Base-by-base conservation (phyloP, 768 basidiomycete genomes). In the Leccinum sublutescens region DNA sequence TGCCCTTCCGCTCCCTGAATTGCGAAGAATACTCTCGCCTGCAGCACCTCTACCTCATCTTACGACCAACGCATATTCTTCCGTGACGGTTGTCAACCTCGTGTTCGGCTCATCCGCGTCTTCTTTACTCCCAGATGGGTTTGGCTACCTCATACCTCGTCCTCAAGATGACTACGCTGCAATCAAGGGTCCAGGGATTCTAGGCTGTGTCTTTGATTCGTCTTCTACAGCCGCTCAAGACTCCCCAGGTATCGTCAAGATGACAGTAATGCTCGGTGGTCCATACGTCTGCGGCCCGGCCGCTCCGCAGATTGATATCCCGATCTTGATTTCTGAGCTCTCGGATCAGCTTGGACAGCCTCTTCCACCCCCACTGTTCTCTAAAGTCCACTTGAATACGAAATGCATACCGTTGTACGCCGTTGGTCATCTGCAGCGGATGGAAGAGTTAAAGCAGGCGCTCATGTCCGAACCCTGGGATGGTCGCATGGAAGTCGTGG, bases 101-200 rank as follows among this genome's bases (percentile, higher is more conserved):
- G 82, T 98, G 62, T 98, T 96, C 77, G 77, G 85, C 48, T 68
- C 81, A 31, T 71, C 76, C 23, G 54, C 75, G 57, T 58, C 70
- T 23, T 66, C 70, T 23, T 79, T 95, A 52, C 89, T 93, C 65
- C 93, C 94, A 0, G 79, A 80, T 2, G 96, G 96, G 4, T 99
- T 98, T 70, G 96, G 96, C 9, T 98, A 95, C 76, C 87, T 99
- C 68, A 82, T 97, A 54, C 94, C 95, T 0, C 89, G 95, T 15
- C 85, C 89, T 0, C 75, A 74, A 33, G 71, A 71, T 5, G 87
- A 79, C 21, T 89, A 91, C 63, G 66, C 73, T n/a, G 54, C 59
- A 23, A 54, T 65, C 5, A 65, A 71, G 34, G 63, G 72, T 51
- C 71, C 79, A 11, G 83, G 84, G 4, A 81, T 91, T 19, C 80